phyloP scores from a whole-genome alignment of 345 rosid genomes.

The Cochlearia excelsa region DNA sequence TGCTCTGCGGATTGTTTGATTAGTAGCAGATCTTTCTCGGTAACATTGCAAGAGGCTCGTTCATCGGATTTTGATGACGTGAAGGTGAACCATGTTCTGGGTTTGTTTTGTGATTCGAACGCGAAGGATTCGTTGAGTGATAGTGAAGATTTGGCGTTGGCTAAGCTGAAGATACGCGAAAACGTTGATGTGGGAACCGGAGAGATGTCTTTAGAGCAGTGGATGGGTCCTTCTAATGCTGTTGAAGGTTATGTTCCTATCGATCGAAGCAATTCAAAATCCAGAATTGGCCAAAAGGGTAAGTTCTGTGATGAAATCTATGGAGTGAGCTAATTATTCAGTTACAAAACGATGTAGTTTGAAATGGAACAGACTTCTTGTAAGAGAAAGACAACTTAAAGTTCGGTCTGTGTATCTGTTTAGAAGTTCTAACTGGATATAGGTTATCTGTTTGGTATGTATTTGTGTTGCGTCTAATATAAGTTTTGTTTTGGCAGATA shows the following conservation, averaged over 20 bases:
- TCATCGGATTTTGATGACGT: constrained; percentile 40
- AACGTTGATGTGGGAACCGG: constrained; percentile 11
- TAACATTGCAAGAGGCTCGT: constrained; percentile 56
- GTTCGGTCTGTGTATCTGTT: too few relatives aligned
- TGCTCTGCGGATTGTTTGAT: constrained; percentile 66
- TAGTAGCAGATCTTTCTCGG: constrained; percentile 50
- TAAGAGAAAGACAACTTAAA: too few relatives aligned
- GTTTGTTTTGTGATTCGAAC: constrained; percentile 41
- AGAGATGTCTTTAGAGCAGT: too few relatives aligned
- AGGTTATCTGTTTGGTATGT: neutral
- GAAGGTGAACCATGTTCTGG: constrained; percentile 48
- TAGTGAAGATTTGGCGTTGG: constrained; percentile 45
- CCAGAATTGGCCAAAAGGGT: constrained; percentile 40
- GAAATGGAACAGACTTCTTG: too few relatives aligned
- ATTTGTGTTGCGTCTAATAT: neutral
- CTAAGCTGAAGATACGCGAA: constrained; percentile 50
- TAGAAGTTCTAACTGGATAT: too few relatives aligned
- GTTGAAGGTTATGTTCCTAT: constrained; percentile 41
- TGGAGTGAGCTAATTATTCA: too few relatives aligned
- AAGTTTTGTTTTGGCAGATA: neutral
- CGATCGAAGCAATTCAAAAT: constrained; percentile 29
- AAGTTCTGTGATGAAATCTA: neutral
- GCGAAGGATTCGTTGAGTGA: constrained; percentile 22
- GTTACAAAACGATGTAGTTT: too few relatives aligned
- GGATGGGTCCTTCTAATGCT: too few relatives aligned